Conservation (phyloP, 2,329 filamentous ascomycete species). For the Pseudogymnoascus sp. region DNA sequence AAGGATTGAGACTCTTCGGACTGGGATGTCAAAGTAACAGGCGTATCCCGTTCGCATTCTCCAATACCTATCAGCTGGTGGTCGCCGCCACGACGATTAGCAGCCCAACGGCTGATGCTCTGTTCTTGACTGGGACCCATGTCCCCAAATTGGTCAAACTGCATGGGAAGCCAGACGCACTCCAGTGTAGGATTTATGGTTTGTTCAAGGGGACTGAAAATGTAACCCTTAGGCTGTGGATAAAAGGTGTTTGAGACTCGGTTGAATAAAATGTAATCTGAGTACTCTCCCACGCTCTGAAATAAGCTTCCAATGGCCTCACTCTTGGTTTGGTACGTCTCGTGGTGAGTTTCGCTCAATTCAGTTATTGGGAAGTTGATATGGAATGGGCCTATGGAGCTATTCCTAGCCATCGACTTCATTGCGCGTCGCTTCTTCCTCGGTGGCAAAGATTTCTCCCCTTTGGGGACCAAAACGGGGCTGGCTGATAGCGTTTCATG, state of each 20-base stretch:
- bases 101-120: no score
- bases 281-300: slow-evolving; percentile 16
- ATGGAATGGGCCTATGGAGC: not conserved
- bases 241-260: slow-evolving; percentile 10
- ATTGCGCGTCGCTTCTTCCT: not conserved
- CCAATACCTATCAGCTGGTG: not conserved
- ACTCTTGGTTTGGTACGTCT: slow-evolving; percentile 13
- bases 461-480: not conserved
- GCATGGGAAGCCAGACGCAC: slow-evolving; percentile 15
- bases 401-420: not conserved
- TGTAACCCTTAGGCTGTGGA: slow-evolving; percentile 10
- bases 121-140: not conserved
- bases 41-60: not conserved
- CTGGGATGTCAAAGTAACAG: not conserved
- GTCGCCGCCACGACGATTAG: not conserved
- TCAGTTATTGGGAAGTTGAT: slow-evolving; percentile 17
- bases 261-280: slow-evolving; percentile 18
- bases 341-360: slow-evolving; percentile 6
- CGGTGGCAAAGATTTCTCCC: not conserved
- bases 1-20: not conserved
- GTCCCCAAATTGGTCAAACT: not conserved
- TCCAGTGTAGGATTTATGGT: slow-evolving; percentile 12
- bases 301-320: slow-evolving; percentile 17
- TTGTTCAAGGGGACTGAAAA: slow-evolving; percentile 10
- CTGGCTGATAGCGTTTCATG: not conserved